Evolutionary conservation across 257 asterid species (phyloP).

Genomic region (Petunia secreta): DNA sequence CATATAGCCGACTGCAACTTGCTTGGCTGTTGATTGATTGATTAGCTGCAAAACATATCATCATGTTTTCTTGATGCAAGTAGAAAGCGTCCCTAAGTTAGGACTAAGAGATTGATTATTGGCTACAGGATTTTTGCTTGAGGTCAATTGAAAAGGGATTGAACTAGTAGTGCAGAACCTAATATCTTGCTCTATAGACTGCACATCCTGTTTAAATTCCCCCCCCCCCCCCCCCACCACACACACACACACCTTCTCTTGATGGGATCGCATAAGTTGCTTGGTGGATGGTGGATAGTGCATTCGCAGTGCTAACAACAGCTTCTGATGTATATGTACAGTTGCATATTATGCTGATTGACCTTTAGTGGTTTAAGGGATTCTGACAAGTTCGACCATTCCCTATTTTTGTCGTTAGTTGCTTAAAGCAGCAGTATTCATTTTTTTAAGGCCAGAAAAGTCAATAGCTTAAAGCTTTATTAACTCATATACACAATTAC

Average conservation of each 20-base stretch:
- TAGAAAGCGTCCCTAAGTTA: not conserved
- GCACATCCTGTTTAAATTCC: not conserved
- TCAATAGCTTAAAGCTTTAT: not conserved
- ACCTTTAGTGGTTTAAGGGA: slow-evolving; percentile 8
- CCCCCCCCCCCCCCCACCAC: too few relatives aligned
- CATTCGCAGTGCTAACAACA: not conserved
- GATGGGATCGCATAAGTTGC: not conserved
- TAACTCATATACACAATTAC: not conserved
- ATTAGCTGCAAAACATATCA: not conserved
- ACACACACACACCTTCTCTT: not conserved
- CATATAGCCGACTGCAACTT: too few relatives aligned
- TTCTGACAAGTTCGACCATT: too few relatives aligned
- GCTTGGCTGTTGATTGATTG: slow-evolving; percentile 6
- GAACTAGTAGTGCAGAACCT: not conserved
- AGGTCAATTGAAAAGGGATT: slow-evolving; percentile 6
- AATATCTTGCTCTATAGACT: slow-evolving; percentile 14
- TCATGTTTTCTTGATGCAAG: not conserved
- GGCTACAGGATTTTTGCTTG: not conserved
- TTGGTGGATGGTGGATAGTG: not conserved
- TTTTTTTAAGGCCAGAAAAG: not conserved
- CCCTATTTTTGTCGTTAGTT: not conserved
- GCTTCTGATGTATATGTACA: not conserved
- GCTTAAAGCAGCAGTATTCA: not conserved
- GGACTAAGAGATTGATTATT: not conserved
- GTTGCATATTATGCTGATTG: not conserved